Percentiles rank a stretch among this genome's conserved stretches.
phyloP scores from a whole-genome alignment of 2,329 filamentous ascomycete species.

The Esteya vermicola region DNA sequence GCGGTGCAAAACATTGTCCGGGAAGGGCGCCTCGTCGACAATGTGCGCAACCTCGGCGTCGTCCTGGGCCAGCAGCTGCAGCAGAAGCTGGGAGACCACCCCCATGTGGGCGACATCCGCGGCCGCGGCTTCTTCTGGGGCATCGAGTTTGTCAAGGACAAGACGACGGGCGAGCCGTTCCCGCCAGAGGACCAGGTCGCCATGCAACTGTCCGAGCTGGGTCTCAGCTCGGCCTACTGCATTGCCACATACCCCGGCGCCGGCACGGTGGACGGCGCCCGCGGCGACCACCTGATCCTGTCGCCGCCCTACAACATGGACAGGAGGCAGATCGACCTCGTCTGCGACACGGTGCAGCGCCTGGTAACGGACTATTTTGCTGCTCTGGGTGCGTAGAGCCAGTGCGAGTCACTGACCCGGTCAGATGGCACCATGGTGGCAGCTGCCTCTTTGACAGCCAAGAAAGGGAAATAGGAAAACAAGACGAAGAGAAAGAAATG shows the following conservation, averaged over 20 bases:
- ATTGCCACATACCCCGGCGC: slow-evolving; percentile 47
- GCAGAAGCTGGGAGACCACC: slow-evolving; percentile 16
- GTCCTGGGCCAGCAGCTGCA: slow-evolving; percentile 17
- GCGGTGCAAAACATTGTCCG: slow-evolving; percentile 24
- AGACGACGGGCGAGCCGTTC: slow-evolving; percentile 18
- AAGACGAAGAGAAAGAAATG: too few relatives aligned
- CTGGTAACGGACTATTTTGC: slow-evolving; percentile 38
- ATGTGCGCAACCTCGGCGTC: slow-evolving; percentile 18
- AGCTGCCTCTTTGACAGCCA: too few relatives aligned
- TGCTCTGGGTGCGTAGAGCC: background rate
- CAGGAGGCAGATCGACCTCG: slow-evolving; percentile 36
- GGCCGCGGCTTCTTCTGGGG: slow-evolving; percentile 30
- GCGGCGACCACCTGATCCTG: slow-evolving; percentile 56
- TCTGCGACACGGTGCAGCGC: slow-evolving; percentile 34
- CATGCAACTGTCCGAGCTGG: slow-evolving; percentile 19
- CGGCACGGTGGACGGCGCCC: slow-evolving; percentile 43
- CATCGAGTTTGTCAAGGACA: slow-evolving; percentile 25
- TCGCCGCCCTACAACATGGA: slow-evolving; percentile 55
- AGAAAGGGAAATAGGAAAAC: too few relatives aligned
- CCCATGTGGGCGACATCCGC: slow-evolving; percentile 26
- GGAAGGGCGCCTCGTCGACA: slow-evolving; percentile 19
- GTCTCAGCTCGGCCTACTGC: slow-evolving; percentile 17
- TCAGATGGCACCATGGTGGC: too few relatives aligned
- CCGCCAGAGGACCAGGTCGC: slow-evolving; percentile 17
- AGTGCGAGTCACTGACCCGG: too few relatives aligned